Base-by-base conservation (phyloP, 2,329 filamentous ascomycete species). In the Cladosporium sp. region DNA sequence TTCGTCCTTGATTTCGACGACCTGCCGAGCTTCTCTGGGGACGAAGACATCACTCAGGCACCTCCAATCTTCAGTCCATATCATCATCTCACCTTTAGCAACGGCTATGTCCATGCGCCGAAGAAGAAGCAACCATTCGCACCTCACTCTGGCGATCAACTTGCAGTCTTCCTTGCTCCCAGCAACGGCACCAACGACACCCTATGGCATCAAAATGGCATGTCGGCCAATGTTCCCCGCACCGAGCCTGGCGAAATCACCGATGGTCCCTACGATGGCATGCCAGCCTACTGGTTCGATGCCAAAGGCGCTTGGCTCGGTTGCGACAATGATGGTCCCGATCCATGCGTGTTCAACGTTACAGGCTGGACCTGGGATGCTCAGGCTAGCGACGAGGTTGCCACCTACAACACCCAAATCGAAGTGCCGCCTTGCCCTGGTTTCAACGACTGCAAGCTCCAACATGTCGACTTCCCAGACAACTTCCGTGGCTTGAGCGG, bases 201-300 rank as follows among this genome's bases (percentile, higher is more conserved):
- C 11, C 37, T 11, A 3, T 43, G 39, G 41, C 47, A 43, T 17
- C 24, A 43, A 17, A 55, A 50, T 13, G 60, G 58, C n/a, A 51
- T 59, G 15, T 51, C 55, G 11, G 52, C 53, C 5, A 34, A 56
- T 58, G 30, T 56, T 56, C 40, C 48, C 20, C 24, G 48, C 8
- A 32, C 66, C 58, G 56, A 65, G 56, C 67, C 70, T 1, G 76
- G 76, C 12, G 73, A 75, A 50, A 70, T 80, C 50, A 71, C 71
- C 6, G 72, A 72, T 8, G 74, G 75, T 2, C 67, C 68, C 22
- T 70, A 58, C 69, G 68, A 70, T 9, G 63, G 62, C 22, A 65
- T 73, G 43, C 59, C 68, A 9, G 69, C 70, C 8, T 79, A 73
- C 66, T 78, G 74, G 71, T 79, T 80, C 66, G 68, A 77, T 57